A percentile compares a stretch with the other conserved stretches of the same genome.
These are phyloP conservation scores for Beauveria bassiana DNA, from an alignment of 2,329 filamentous ascomycete genomes.

Conservation along the genomic window DNA sequence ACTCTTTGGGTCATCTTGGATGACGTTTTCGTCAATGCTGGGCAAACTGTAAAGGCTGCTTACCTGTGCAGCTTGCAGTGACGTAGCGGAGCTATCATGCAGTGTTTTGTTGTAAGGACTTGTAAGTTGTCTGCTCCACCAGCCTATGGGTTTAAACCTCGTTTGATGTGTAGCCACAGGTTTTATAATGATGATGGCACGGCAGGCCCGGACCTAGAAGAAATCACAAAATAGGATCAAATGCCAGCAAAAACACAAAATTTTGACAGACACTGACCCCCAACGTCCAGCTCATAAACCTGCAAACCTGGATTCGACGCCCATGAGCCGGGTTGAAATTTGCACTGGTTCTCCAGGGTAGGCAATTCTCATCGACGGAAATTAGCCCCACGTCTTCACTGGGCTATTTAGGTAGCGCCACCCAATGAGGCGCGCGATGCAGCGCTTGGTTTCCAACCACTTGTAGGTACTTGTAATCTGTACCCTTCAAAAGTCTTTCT, in stretches of 20 bases:
- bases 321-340: constrained; percentile 7
- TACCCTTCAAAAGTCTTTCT: background rate
- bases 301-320: background rate
- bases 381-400: background rate
- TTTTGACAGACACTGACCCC: too few species aligned
- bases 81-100: background rate
- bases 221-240: background rate
- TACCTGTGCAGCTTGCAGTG: background rate
- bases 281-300: background rate
- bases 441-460: background rate
- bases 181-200: too few species aligned
- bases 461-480: background rate
- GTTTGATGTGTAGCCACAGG: too few species aligned
- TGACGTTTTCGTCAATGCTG: background rate
- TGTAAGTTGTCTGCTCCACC: too few species aligned
- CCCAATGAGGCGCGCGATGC: constrained; percentile 5
- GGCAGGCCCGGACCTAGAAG: background rate
- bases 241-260: background rate
- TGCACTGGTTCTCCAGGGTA: constrained; percentile 3
- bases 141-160: too few species aligned
- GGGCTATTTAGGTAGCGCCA: background rate
- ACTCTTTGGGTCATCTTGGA: background rate
- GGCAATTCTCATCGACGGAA: background rate
- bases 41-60: background rate
- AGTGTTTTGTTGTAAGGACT: background rate